Evolutionary conservation across 2,329 filamentous ascomycete species (phyloP).

Genomic region (Aspergillus flavus): DNA sequence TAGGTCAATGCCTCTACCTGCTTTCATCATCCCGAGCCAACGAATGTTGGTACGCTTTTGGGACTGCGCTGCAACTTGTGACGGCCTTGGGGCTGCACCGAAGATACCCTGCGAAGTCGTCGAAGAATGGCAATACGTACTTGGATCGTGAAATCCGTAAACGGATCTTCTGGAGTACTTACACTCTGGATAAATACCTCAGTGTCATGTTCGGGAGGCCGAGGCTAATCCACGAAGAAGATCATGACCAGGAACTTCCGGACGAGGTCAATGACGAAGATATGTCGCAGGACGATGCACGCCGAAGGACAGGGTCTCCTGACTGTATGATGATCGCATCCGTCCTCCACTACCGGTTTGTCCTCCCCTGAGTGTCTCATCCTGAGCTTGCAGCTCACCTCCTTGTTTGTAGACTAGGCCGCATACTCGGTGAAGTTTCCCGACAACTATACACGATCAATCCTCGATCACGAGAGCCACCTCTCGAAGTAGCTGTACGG

Average conservation of each 20-base stretch:
- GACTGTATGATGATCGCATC: slow-evolving; percentile 46
- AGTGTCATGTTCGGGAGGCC: slow-evolving; percentile 66
- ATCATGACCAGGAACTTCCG: slow-evolving; percentile 65
- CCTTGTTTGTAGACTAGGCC: slow-evolving; percentile 45
- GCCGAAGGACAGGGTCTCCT: slow-evolving; percentile 34
- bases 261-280: slow-evolving; percentile 59
- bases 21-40: slow-evolving; percentile 62
- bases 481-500: slow-evolving; percentile 36
- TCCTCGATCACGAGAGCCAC: slow-evolving; percentile 30
- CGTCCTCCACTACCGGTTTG: slow-evolving; percentile 41
- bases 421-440: slow-evolving; percentile 53
- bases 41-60: slow-evolving; percentile 64
- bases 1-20: slow-evolving; percentile 62
- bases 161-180: slow-evolving; percentile 65
- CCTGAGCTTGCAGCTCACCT: neutral
- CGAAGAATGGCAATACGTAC: slow-evolving; percentile 32
- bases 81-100: slow-evolving; percentile 48
- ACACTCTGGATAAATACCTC: slow-evolving; percentile 65
- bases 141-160: slow-evolving; percentile 56
- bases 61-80: slow-evolving; percentile 58
- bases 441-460: slow-evolving; percentile 46
- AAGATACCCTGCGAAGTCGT: slow-evolving; percentile 30
- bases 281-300: slow-evolving; percentile 50
- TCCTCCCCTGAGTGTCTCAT: neutral
- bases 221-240: slow-evolving; percentile 63